Conservation (phyloP, 208 protist species). For the Crithidia sp. region DNA sequence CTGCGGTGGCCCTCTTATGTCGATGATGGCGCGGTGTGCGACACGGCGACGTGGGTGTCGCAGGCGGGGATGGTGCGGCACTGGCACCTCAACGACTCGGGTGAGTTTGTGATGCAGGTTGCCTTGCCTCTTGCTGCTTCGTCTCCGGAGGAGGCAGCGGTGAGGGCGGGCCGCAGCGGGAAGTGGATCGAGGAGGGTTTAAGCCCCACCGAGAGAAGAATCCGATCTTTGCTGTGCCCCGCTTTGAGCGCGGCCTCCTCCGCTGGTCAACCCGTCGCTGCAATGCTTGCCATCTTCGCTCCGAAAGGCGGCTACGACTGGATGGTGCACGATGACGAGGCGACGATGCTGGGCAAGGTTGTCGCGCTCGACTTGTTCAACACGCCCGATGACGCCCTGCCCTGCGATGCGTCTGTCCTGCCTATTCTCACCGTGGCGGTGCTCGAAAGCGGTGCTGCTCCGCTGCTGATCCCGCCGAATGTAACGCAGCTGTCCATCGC, state of each 20-base stretch:
- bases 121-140: constrained; percentile 53
- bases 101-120: constrained; percentile 87
- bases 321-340: constrained; percentile 92
- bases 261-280: constrained; percentile 1
- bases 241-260: constrained; percentile 2
- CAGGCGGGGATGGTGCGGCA: constrained; percentile 77
- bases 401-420: constrained; percentile 63
- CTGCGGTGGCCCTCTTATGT: constrained; percentile 83
- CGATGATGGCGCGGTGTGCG: constrained; percentile 77
- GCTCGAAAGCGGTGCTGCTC: constrained; percentile 73
- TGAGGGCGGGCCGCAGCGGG: neutral
- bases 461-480: constrained; percentile 88
- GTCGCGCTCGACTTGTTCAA: constrained; percentile 75
- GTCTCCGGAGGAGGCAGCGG: neutral
- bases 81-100: constrained; percentile 93
- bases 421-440: constrained; percentile 80
- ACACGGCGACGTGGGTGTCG: constrained; percentile 83
- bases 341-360: constrained; percentile 53
- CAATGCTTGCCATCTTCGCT: constrained; percentile 82
- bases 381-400: constrained; percentile 84
- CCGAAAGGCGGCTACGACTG: constrained; percentile 89
- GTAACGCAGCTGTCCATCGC: constrained; percentile 77
- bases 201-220: neutral
- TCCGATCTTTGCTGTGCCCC: constrained; percentile 3
- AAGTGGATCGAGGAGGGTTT: constrained; percentile 3